Percentiles rank a stretch among this genome's conserved stretches.
These are phyloP conservation scores for Mycena belliarum DNA, from an alignment of 768 basidiomycete genomes.

Conservation along the genomic window DNA sequence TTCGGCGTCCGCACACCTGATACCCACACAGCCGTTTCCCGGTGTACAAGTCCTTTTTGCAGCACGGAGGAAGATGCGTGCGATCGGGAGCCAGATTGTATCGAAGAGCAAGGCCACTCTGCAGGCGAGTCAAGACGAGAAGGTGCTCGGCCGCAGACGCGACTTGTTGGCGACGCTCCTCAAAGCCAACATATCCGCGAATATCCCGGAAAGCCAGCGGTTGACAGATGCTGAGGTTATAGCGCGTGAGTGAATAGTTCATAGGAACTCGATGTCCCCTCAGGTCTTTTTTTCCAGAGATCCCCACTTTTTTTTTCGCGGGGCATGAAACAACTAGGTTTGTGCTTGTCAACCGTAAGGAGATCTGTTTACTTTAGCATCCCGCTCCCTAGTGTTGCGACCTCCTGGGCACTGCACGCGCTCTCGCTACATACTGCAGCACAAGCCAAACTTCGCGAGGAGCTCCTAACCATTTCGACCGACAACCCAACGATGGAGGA, in stretches of 20 bases:
- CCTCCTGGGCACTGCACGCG: conserved; percentile 44
- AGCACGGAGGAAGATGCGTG: conserved; percentile 32
- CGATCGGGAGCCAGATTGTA: conserved; percentile 42
- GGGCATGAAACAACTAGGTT: conserved; percentile 26
- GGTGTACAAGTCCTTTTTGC: neutral
- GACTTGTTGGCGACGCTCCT: conserved; percentile 51
- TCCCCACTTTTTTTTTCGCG: conserved; percentile 43
- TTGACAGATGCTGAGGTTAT: conserved; percentile 52
- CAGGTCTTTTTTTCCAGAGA: conserved; percentile 27
- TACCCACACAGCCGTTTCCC: neutral
- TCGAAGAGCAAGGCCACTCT: conserved; percentile 38
- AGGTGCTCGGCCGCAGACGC: conserved; percentile 31
- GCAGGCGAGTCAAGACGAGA: conserved; percentile 12
- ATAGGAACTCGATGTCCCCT: neutral
- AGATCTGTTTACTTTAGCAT: neutral
- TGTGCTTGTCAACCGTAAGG: neutral
- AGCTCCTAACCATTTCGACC: conserved; percentile 35
- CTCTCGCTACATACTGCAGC: conserved; percentile 37
- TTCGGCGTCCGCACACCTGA: neutral
- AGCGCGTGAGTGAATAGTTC: conserved; percentile 9
- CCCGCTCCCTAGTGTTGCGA: neutral
- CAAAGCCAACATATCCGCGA: conserved; percentile 50
- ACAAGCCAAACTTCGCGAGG: conserved; percentile 45
- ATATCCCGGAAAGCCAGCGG: conserved; percentile 42
- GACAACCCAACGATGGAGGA: conserved; percentile 44